A percentile compares a stretch with the other conserved stretches of the same genome.
Conservation (phyloP, 495 filamentous ascomycete genomes). For the Baudoinia panamericana region DNA sequence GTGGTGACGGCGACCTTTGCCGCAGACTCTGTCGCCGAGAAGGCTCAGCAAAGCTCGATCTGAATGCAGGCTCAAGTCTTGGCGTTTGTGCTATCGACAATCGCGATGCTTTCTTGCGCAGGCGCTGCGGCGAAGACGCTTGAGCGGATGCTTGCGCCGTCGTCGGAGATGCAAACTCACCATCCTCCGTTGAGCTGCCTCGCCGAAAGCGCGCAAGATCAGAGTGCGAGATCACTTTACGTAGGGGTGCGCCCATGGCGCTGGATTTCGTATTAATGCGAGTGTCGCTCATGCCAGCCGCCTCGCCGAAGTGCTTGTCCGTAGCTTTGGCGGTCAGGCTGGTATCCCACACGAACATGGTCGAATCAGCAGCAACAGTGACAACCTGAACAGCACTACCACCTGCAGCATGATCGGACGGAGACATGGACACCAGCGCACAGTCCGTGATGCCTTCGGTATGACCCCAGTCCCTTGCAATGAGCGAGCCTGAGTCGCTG, state of each 20-base stretch:
- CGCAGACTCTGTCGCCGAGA: constrained; percentile 13
- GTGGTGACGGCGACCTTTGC: constrained; percentile 26
- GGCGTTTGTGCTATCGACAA: constrained; percentile 28
- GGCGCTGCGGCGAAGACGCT: constrained; percentile 14
- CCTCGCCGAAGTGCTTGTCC: neutral
- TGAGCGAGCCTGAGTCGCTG: constrained; percentile 60
- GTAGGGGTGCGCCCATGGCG: constrained; percentile 24
- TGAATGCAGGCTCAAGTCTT: constrained; percentile 25
- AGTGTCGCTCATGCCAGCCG: neutral
- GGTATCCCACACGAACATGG: constrained; percentile 31
- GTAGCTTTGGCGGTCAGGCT: neutral
- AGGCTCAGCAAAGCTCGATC: constrained; percentile 5
- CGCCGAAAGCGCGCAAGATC: constrained; percentile 29
- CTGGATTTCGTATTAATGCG: too few relatives aligned
- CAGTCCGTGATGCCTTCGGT: constrained; percentile 81
- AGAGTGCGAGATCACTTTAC: constrained; percentile 29
- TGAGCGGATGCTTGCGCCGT: constrained; percentile 12
- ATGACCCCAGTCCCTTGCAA: constrained; percentile 86
- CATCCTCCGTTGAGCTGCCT: constrained; percentile 17
- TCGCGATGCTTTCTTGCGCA: constrained; percentile 25
- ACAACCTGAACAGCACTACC: constrained; percentile 18
- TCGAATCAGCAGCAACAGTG: constrained; percentile 32
- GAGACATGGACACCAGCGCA: constrained; percentile 38
- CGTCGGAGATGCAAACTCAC: constrained; percentile 19
- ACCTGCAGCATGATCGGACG: constrained; percentile 2